phyloP scores from a whole-genome alignment of 257 asterid species.

The Solanum lignicaule region DNA sequence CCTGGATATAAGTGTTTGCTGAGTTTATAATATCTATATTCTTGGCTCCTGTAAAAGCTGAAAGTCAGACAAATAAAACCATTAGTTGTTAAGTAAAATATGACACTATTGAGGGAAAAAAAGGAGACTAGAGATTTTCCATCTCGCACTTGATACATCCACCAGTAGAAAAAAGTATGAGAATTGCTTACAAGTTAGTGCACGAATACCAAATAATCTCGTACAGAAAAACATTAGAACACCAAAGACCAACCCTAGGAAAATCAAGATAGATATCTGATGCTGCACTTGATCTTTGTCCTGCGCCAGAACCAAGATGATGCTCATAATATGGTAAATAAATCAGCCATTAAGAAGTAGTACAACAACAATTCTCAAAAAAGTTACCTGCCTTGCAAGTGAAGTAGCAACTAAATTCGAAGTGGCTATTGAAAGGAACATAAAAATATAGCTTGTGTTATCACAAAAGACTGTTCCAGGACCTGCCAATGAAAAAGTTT shows the following conservation, averaged over 20 bases:
- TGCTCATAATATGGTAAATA: background rate
- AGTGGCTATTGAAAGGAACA: slow-evolving; percentile 95
- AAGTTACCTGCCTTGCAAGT: slow-evolving; percentile 67
- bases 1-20: slow-evolving; percentile 90
- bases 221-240: slow-evolving; percentile 68
- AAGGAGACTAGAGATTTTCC: background rate
- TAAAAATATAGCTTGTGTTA: slow-evolving; percentile 67
- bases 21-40: slow-evolving; percentile 58
- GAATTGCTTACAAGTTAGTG: slow-evolving; percentile 46
- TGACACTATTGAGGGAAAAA: background rate
- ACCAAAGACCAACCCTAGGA: slow-evolving; percentile 72
- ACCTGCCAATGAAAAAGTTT: slow-evolving; percentile 39
- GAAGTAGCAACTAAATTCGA: slow-evolving; percentile 92
- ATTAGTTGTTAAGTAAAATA: background rate
- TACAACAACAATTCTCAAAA: background rate
- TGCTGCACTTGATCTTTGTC: slow-evolving; percentile 78
- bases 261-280: slow-evolving; percentile 78
- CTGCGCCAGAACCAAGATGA: slow-evolving; percentile 26
- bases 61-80: background rate
- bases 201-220: slow-evolving; percentile 60
- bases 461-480: slow-evolving; percentile 91
- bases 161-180: background rate
- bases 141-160: background rate
- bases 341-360: background rate
- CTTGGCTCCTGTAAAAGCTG: slow-evolving; percentile 83